Conservation (phyloP, 768 basidiomycete genomes). For the Naganishia randhawae region DNA sequence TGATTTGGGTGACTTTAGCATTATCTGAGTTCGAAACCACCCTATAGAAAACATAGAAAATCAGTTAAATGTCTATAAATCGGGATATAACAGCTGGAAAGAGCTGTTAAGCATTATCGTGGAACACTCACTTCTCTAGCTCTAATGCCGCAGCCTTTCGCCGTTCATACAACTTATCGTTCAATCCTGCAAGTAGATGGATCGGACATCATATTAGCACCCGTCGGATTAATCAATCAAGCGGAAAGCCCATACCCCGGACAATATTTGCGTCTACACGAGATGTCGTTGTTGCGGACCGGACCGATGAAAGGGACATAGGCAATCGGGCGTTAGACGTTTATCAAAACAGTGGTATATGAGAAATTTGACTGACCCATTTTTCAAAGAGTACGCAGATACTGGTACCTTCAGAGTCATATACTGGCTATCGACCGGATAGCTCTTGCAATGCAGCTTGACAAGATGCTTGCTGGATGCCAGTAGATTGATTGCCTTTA, state of each 20-base stretch:
- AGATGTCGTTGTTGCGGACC: background rate
- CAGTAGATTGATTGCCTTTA: background rate
- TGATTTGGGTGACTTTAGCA: constrained; percentile 74
- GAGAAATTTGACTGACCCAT: background rate
- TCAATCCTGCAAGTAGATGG: constrained; percentile 38
- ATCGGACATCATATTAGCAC: background rate
- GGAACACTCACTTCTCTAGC: constrained; percentile 72
- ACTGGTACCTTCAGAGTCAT: background rate
- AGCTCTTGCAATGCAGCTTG: background rate
- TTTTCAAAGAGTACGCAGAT: background rate
- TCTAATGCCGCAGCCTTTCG: constrained; percentile 92
- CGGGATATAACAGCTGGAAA: background rate
- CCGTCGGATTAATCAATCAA: background rate
- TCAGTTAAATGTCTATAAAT: background rate
- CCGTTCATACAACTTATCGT: constrained; percentile 66
- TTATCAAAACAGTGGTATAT: background rate
- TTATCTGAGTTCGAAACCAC: constrained; percentile 73
- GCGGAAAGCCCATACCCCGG: background rate
- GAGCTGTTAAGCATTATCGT: background rate
- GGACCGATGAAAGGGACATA: constrained; percentile 3
- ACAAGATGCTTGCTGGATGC: background rate
- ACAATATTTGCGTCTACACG: constrained; percentile 17
- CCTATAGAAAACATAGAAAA: constrained; percentile 35
- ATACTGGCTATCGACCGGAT: background rate
- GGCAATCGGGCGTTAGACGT: background rate